Evolutionary conservation across 129 eudicot species (phyloP), one percentile per base, ranked within the genome.

Genomic region (Erigeron canadensis): DNA sequence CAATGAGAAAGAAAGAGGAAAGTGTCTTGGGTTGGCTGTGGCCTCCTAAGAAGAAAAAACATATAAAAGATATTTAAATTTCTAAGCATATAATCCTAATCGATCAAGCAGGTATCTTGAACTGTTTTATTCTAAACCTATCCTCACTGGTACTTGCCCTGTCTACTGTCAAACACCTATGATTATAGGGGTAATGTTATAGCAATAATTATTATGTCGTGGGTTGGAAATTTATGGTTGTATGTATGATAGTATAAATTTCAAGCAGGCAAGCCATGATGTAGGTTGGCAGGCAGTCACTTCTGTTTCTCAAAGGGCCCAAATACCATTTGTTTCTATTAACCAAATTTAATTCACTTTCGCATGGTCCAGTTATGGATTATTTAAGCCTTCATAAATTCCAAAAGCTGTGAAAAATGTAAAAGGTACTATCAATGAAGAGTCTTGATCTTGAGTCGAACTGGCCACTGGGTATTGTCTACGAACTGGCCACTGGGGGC

Each of bases 221-320:
- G 47, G 53, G 69, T 39, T 76, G 74, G 69, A 18, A 13, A 11
- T 7, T 40, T 65, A 21, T 51, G 65, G 73, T 65, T 75, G 67
- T 66, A 66, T 75, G 67, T 66, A 66, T 54, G 34, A 17, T 55
- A 18, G 38, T 66, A 64, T 75, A 65, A 54, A 53, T 41, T 41
- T 42, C 42, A 51, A 28, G 76, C 47, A 69, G 65, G 62, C 70
- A 60, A 58, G 18, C 60, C 69, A 72, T 0, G 34, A 2, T 1
- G 34, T 2, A 1, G 34, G 34, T 28, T 28, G 34, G 34, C 34
- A 63, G 34, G 74, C 69, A 67, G 62, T 57, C 75, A 58, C 61
- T 67, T 76, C 76, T 45, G 40, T 15, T 69, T 61, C 71, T 69
- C 40, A 69, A 69, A 69, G 70, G 81, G 76, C 71, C 81, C 81